Evolutionary conservation across 2,329 filamentous ascomycete genomes (phyloP), one percentile per base, ranked within the genome.

Genomic region (Verticillium klebahnii): DNA sequence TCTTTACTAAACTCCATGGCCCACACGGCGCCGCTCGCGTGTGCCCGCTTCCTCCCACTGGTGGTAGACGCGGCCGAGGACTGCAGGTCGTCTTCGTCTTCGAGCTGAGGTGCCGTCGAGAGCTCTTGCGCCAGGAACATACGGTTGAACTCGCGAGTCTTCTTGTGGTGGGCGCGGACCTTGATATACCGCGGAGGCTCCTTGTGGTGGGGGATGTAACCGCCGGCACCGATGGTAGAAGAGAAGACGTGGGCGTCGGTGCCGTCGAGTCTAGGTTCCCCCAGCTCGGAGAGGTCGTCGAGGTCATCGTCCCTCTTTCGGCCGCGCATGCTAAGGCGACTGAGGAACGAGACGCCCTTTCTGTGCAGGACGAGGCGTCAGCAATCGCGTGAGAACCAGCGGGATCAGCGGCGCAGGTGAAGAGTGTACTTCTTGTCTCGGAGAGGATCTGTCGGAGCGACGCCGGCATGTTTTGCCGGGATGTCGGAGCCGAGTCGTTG

Each of bases 121-220:
- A 98, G 79, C 74, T 98, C 91, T 76, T 99, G 95, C 2, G 95
- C 93, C 3, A 98, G 83, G 72, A 99, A 99, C 62, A 97, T 81
- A 56, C 88, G 89, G 72, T 95, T 88, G 71, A 98, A 97, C 60
- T 94, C 90, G 68, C 87, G 88, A 25, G 83, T 80, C 70, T 90
- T 93, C 75, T 96, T 97, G 74, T 93, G 87, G 71, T 92, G 88
- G 1, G 89, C 80, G 66, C 89, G 87, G 63, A 97, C 89, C 66
- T 92, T 92, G 69, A 98, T 95, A 71, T 98, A 98, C 31, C 91
- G 87, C 2, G 93, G 92, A 3, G 94, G 93, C 60, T 93, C 91
- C 66, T 95, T 95, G 71, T 96, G 89, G 65, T 89, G 87, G 8
- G 95, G 94, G 61, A 92, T 92, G 74, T 89, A 98, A 60, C 77